A percentile compares a stretch with the other conserved stretches of the same genome.
phyloP scores from a whole-genome alignment of 2,329 filamentous ascomycete species.

The Penicillium sp. region DNA sequence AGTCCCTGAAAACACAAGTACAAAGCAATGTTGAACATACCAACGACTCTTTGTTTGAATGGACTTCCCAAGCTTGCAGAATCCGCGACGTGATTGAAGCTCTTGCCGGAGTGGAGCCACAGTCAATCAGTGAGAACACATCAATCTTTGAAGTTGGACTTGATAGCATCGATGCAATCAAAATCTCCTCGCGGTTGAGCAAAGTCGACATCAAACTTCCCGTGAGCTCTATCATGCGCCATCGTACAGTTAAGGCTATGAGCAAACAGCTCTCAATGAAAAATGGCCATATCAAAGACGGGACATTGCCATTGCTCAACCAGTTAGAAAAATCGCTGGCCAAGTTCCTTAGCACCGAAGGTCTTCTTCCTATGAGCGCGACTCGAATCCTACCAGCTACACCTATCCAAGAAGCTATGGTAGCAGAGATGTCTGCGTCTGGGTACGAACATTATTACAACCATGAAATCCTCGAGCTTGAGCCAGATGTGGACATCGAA shows the following conservation, averaged over 20 bases:
- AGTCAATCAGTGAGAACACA: conserved; percentile 55
- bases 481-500: conserved; percentile 52
- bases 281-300: conserved; percentile 27
- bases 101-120: conserved; percentile 55
- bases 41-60: conserved; percentile 48
- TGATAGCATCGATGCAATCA: conserved; percentile 90
- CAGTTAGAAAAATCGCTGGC: conserved; percentile 35
- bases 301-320: conserved; percentile 12
- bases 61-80: conserved; percentile 53
- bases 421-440: conserved; percentile 76
- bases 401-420: conserved; percentile 81
- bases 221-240: conserved; percentile 74
- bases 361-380: conserved; percentile 42
- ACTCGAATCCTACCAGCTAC: conserved; percentile 70
- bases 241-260: conserved; percentile 66
- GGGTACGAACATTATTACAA: conserved; percentile 79
- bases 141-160: conserved; percentile 79
- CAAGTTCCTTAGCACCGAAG: conserved; percentile 37
- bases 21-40: background rate
- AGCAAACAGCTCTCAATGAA: conserved; percentile 24
- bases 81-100: conserved; percentile 63
- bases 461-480: conserved; percentile 69
- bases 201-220: conserved; percentile 59
- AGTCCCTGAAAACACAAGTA: background rate
- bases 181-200: conserved; percentile 70